These are phyloP conservation scores for Asterochloris sp. DNA, from an alignment of 139 green algal genomes.

Conservation along the genomic window DNA sequence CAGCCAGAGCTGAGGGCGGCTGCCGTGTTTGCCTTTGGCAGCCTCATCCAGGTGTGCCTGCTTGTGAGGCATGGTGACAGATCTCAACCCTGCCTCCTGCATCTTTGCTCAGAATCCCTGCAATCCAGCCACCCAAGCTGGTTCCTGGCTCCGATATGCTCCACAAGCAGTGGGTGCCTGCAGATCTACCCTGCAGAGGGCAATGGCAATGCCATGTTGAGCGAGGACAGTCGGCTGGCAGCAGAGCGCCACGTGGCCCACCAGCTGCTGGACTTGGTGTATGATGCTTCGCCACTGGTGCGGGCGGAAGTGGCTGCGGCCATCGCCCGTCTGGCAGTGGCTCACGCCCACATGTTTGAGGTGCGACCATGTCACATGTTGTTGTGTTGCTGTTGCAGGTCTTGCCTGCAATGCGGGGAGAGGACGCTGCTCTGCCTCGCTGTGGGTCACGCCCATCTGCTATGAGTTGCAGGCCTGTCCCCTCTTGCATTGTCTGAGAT, in stretches of 20 bases:
- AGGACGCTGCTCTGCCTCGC: no score
- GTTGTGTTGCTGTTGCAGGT: no score
- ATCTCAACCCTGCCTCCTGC: background rate
- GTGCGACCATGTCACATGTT: background rate
- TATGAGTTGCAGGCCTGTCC: no score
- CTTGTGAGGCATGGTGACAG: background rate
- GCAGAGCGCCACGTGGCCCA: slow-evolving; percentile 68
- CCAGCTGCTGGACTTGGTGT: slow-evolving; percentile 37
- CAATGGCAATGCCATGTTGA: background rate
- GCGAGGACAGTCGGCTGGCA: slow-evolving; percentile 17
- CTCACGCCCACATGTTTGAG: slow-evolving; percentile 50
- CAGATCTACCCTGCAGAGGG: no score
- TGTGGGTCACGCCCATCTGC: no score
- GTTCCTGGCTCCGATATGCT: no score
- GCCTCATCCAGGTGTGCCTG: slow-evolving; percentile 55
- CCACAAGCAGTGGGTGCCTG: no score
- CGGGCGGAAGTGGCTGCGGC: slow-evolving; percentile 72
- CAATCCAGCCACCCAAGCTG: no score
- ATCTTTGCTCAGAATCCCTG: no score
- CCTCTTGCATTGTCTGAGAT: no score
- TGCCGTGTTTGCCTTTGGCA: slow-evolving; percentile 79
- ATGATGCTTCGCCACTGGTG: slow-evolving; percentile 45
- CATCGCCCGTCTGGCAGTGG: slow-evolving; percentile 64
- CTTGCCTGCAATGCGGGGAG: no score
- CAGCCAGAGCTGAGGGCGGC: slow-evolving; percentile 81